These are phyloP conservation scores for Sarocladium kiliense DNA, from an alignment of 2,329 filamentous ascomycete genomes.

Conservation along the genomic window DNA sequence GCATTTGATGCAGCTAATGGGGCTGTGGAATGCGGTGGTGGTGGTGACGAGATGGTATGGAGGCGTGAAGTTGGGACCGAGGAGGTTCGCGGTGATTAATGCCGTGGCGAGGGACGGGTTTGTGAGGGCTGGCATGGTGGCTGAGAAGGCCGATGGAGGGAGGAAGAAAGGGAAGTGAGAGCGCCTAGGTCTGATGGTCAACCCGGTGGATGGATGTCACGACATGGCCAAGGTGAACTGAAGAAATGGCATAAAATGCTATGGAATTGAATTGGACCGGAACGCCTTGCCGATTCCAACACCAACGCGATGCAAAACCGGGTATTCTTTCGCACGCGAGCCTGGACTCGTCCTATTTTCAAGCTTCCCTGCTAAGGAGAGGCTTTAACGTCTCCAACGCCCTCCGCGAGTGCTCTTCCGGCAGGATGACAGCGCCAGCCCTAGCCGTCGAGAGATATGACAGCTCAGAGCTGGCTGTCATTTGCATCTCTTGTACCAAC, in stretches of 20 bases:
- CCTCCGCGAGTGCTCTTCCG: constrained; percentile 65
- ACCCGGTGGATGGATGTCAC: not conserved
- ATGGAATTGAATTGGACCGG: not conserved
- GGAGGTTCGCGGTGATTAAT: constrained; percentile 88
- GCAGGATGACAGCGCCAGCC: constrained; percentile 84
- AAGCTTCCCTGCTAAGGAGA: constrained; percentile 33
- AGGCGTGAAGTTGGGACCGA: constrained; percentile 80
- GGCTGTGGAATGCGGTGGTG: constrained; percentile 86
- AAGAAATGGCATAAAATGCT: not conserved
- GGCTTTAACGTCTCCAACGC: constrained; percentile 66
- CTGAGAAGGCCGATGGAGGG: constrained; percentile 44
- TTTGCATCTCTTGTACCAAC: constrained; percentile 66
- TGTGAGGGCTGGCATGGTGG: constrained; percentile 67
- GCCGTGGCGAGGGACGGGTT: constrained; percentile 78
- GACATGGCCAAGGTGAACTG: not conserved
- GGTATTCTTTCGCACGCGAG: not conserved
- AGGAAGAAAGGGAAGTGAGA: constrained; percentile 26
- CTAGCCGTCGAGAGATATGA: constrained; percentile 86
- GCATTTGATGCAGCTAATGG: constrained; percentile 92
- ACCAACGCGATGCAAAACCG: not conserved
- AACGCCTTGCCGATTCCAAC: not conserved
- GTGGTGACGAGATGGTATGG: constrained; percentile 96
- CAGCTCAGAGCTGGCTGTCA: constrained; percentile 62
- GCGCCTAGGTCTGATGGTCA: constrained; percentile 17
- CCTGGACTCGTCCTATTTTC: not conserved